phyloP scores from a whole-genome alignment of 306 rosid genomes.

The Casuarina equisetifolia region DNA sequence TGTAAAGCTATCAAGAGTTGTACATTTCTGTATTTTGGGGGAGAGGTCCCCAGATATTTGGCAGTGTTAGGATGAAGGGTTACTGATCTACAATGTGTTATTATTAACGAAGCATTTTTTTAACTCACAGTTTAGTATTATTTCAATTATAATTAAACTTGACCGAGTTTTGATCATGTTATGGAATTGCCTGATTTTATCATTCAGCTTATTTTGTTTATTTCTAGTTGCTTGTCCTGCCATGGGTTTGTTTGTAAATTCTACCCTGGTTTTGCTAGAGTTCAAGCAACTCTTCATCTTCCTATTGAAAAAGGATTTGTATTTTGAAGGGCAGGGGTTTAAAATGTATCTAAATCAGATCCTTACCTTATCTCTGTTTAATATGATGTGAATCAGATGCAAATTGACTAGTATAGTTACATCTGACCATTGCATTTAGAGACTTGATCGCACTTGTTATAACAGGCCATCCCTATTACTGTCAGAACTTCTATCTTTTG shows the following conservation, averaged over 20 bases:
- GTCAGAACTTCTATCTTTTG: too few relatives aligned
- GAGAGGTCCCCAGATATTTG: background rate
- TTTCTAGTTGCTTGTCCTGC: background rate
- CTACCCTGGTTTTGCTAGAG: conserved; percentile 3
- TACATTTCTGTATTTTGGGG: background rate
- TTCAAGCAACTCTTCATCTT: background rate
- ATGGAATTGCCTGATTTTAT: conserved; percentile 2
- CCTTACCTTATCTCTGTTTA: background rate
- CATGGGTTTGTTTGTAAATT: background rate
- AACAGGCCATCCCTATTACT: too few relatives aligned
- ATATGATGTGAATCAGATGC: background rate
- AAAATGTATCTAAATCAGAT: background rate
- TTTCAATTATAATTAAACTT: background rate
- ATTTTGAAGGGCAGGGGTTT: background rate
- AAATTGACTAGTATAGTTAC: background rate
- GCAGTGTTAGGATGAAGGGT: background rate
- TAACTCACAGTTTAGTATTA: background rate
- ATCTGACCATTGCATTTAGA: background rate
- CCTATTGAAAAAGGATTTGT: too few relatives aligned
- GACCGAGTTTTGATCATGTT: background rate
- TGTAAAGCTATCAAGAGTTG: background rate
- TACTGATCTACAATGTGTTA: background rate
- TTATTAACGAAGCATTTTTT: background rate
- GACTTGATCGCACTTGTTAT: too few relatives aligned
- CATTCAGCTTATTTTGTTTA: background rate